Base-by-base conservation (phyloP, 352 stramenopile species). In the Globisporangium nodosum region DNA sequence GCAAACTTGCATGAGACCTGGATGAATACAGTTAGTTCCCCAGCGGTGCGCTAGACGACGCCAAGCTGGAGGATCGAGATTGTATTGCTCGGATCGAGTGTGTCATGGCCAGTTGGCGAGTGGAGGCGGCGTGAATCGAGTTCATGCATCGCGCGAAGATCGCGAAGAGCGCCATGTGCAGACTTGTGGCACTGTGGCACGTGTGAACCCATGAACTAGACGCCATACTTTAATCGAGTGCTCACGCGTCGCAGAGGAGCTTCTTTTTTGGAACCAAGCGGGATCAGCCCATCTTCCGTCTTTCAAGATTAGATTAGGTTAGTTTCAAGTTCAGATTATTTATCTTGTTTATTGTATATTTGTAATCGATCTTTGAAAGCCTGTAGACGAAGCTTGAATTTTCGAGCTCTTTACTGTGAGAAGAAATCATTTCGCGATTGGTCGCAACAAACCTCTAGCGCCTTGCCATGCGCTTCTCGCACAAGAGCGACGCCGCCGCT, bases 391-490 rank as follows among this genome's bases (percentile, higher is more conserved):
- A 24, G 0, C 13, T 35, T 37, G 35, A 35, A 15, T 12, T 37
- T 18, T 11, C 16, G n/a, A 12, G 15, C 11, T 9, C 33, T 16
- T 16, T 1, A 37, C 33, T 37, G 5, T 12, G 9, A 6, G 33
- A 37, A 37, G 9, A 37, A 37, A 37, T 37, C 33, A 37, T 37
- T 11, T 37, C 33, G 33, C 33, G 33, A 37, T 37, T 37, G 33
- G 33, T 37, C 33, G 33, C 6, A 6, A 12, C 33, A 37, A 6
- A 37, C 5, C 33, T 16, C 21, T n/a, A 46, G 35, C 37, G 31
- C 15, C 42, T 12, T 24, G 45, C 18, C 33, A 52, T 31, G 54
- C 51, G 51, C 43, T 56, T 49, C 21, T 11, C 39, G 35, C 56
- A 11, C 56, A 49, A 52, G 49, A 49, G 35, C n/a, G 24, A 12